These are phyloP conservation scores for Kwoniella mangroviensis DNA, from an alignment of 768 basidiomycete genomes.

Conservation along the genomic window DNA sequence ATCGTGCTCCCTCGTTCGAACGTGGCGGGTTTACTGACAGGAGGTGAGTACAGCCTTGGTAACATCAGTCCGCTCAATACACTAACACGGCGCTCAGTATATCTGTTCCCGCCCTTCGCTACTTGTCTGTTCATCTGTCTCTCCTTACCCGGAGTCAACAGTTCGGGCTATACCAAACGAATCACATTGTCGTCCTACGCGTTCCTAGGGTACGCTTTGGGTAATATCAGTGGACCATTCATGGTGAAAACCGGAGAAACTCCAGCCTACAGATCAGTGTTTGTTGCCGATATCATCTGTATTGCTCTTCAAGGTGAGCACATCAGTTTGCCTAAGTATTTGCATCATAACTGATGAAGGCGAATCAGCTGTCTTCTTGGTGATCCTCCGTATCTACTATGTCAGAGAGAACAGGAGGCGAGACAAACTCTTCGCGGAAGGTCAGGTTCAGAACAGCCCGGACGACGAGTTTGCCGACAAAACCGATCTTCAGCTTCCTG, in stretches of 20 bases:
- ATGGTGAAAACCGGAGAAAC: constrained; percentile 13
- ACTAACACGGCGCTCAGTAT: background rate
- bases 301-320: constrained; percentile 10
- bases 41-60: background rate
- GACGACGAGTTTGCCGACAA: constrained; percentile 6
- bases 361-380: constrained; percentile 1
- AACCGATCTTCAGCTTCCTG: constrained; percentile 8
- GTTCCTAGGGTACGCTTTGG: constrained; percentile 8
- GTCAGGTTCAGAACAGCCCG: constrained; percentile 9
- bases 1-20: constrained; percentile 7
- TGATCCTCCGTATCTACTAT: constrained; percentile 10
- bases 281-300: constrained; percentile 12
- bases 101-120: constrained; percentile 11
- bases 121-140: constrained; percentile 11
- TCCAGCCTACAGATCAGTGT: constrained; percentile 7
- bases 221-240: constrained; percentile 11
- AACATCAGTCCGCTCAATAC: background rate
- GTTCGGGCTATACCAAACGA: constrained; percentile 9
- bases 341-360: background rate
- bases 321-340: background rate
- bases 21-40: constrained; percentile 7
- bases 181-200: constrained; percentile 12
- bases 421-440: constrained; percentile 7
- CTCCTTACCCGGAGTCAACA: constrained; percentile 3
- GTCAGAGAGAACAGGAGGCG: background rate